Evolutionary conservation across 2,329 filamentous ascomycete genomes (phyloP).

Genomic region (Diplodia mutila): DNA sequence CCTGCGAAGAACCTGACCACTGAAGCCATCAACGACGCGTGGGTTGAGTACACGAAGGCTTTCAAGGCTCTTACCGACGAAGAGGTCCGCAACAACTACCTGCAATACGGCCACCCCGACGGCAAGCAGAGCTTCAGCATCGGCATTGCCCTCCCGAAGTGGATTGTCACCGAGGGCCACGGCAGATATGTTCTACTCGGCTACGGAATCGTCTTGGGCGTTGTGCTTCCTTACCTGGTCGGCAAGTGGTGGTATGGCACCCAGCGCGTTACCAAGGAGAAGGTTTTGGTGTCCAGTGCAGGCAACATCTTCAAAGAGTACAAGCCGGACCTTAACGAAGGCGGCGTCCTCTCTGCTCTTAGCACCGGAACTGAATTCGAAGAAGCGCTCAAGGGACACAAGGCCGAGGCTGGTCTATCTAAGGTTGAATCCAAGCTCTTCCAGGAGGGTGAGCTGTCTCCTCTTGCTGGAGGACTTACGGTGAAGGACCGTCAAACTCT

Average conservation of each 20-base stretch:
- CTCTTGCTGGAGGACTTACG: constrained; percentile 63
- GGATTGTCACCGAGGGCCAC: constrained; percentile 90
- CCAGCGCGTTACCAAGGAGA: constrained; percentile 89
- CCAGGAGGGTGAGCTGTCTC: constrained; percentile 57
- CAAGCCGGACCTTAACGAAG: constrained; percentile 78
- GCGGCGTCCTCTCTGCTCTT: constrained; percentile 77
- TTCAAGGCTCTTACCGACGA: constrained; percentile 98
- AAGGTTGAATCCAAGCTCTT: constrained; percentile 83
- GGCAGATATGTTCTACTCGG: constrained; percentile 93
- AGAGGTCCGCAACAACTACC: constrained; percentile 94
- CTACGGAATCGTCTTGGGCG: constrained; percentile 85
- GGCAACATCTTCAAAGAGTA: constrained; percentile 95
- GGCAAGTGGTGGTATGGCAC: constrained; percentile 99
- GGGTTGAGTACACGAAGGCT: constrained; percentile 94
- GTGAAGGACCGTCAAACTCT: constrained; percentile 76
- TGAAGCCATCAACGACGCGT: constrained; percentile 82
- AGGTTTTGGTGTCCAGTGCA: constrained; percentile 88
- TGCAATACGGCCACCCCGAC: constrained; percentile 94
- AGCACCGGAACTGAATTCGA: constrained; percentile 88
- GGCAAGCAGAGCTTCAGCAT: constrained; percentile 99
- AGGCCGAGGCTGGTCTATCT: constrained; percentile 76
- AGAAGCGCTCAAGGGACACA: constrained; percentile 73
- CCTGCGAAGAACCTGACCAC: constrained; percentile 84
- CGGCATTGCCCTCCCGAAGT: constrained; percentile 90
- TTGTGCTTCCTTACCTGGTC: constrained; percentile 88